Base-by-base conservation (phyloP, 169 alveolate genomes). In the Blepharisma undulans region DNA sequence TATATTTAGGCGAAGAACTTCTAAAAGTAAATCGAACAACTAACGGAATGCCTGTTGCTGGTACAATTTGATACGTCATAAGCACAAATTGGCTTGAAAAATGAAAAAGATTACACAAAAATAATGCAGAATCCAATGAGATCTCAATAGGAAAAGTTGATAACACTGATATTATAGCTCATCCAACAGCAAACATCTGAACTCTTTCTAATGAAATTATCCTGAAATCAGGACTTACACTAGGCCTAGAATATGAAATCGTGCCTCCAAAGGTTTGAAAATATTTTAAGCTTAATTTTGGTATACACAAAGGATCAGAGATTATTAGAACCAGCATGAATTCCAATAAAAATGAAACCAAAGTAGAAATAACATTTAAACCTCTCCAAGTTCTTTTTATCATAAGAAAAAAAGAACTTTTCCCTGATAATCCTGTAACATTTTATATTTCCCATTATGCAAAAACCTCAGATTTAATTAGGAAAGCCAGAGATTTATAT, bases 261-360 rank as follows among this genome's bases (percentile, higher is more conserved):
- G 48, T 86, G 14, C 90, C 90, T 22, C 90, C 80, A 22, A 72
- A 19, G 72, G 90, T 82, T 6, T 86, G 90, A 84, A 71, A 86
- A 19, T 66, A 66, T 10, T 72, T 86, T 48, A 86, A 86, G 72
- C 72, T 61, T 21, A 66, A 60, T 18, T 86, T 25, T 72, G 82
- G 82, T 3, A 21, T 32, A 21, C 33, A 34, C 5, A n/a, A 60
- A 21, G 66, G 66, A 48, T 48, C 66, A 48, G 89, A 82, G 60
- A 82, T 82, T 22, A 82, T 22, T 1, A 82, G 89, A 30, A 25
- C 33, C 18, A 25, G 71, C 29, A 36, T 82, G 19, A 22, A 34
- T 25, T 21, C 60, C n/a, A 33, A 33, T 19, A 60, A 48, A 22
- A 21, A 25, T 12, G 72, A 33, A 82, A 82, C 89, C 0, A 34